Conservation (phyloP, 2,329 filamentous ascomycete genomes). For the Penicillium fuscoglaucum region DNA sequence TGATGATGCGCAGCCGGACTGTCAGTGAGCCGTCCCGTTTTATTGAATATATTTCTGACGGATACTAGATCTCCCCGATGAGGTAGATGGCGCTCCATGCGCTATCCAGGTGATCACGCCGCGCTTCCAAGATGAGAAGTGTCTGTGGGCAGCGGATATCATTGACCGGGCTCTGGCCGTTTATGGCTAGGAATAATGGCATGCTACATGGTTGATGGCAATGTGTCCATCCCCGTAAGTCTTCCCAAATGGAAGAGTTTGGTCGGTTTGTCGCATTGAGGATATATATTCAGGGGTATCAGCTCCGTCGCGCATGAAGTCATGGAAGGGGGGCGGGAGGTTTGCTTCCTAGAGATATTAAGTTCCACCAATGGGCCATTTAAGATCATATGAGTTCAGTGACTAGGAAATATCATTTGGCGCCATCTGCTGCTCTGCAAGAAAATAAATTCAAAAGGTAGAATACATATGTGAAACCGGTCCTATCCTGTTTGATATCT, state of each 20-base stretch:
- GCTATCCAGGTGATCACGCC: slow-evolving; percentile 51
- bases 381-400: background rate
- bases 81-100: slow-evolving; percentile 47
- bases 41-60: slow-evolving; percentile 6
- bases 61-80: slow-evolving; percentile 42
- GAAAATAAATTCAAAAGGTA: slow-evolving; percentile 22
- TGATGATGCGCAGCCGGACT: slow-evolving; percentile 31
- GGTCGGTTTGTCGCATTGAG: background rate
- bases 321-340: background rate
- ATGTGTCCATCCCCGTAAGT: background rate
- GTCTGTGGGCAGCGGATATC: slow-evolving; percentile 33
- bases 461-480: slow-evolving; percentile 25
- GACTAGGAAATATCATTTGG: background rate
- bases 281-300: background rate
- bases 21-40: slow-evolving; percentile 15
- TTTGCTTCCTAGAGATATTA: background rate
- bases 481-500: slow-evolving; percentile 19
- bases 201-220: background rate
- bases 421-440: slow-evolving; percentile 5
- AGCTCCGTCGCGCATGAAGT: background rate
- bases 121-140: slow-evolving; percentile 52
- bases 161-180: slow-evolving; percentile 27
- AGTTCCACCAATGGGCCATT: background rate
- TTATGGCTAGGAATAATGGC: background rate
- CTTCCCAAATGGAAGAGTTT: background rate